phyloP scores from a whole-genome alignment of 2,329 filamentous ascomycete genomes.

The Colletotrichum abscissum region DNA sequence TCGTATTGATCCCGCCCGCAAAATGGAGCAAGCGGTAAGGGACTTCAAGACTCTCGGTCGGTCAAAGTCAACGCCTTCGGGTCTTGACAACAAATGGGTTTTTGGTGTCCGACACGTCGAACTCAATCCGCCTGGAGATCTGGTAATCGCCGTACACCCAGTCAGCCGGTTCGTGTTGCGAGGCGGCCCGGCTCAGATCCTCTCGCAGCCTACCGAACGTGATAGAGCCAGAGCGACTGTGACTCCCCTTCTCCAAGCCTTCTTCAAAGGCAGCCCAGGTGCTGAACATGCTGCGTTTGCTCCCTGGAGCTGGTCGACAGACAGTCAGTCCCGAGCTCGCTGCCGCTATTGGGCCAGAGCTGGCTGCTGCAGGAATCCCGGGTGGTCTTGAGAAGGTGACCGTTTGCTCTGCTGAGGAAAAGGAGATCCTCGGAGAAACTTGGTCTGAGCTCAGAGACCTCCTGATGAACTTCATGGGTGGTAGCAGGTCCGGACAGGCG shows the following conservation, averaged over 20 bases:
- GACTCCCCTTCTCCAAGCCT: not conserved
- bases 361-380: not conserved
- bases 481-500: not conserved
- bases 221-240: not conserved
- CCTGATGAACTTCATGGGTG: not conserved
- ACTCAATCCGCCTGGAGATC: not conserved
- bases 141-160: not conserved
- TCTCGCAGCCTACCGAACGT: not conserved
- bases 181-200: not conserved
- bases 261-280: not conserved
- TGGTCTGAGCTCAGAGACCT: not conserved
- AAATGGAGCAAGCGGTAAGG: not conserved
- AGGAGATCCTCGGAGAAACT: not conserved
- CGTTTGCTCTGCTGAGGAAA: not conserved
- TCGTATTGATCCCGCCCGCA: not conserved
- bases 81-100: constrained; percentile 2
- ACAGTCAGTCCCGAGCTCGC: not conserved
- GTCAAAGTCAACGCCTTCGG: not conserved
- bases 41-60: constrained; percentile 2
- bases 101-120: constrained; percentile 1
- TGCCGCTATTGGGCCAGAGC: not conserved
- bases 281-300: not conserved
- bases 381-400: not conserved
- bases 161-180: not conserved
- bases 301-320: not conserved